Conservation (phyloP, 1,139 yeast species). For the Taphrina deformans region DNA sequence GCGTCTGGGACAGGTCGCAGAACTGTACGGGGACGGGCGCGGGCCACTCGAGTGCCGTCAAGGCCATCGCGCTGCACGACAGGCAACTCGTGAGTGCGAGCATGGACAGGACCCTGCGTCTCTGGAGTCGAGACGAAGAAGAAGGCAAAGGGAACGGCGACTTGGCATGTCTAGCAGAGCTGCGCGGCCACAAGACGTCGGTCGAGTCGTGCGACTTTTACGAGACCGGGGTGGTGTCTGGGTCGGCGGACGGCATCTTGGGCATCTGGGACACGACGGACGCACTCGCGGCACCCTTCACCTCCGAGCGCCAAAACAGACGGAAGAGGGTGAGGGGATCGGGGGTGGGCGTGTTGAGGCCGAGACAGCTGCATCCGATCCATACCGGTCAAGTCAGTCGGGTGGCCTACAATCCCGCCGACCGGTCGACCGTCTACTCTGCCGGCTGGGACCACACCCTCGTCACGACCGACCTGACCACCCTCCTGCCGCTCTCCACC, state of each 20-base stretch:
- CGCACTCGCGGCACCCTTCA: neutral
- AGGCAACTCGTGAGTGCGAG: constrained; percentile 70
- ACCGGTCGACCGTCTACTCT: constrained; percentile 54
- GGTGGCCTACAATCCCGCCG: constrained; percentile 11
- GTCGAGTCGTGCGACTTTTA: constrained; percentile 25
- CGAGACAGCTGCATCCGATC: constrained; percentile 6
- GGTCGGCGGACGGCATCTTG: constrained; percentile 22
- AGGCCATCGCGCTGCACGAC: constrained; percentile 87
- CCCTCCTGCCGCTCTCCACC: constrained; percentile 78
- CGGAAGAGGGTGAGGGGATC: constrained; percentile 22
- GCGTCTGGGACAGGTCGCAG: constrained; percentile 61
- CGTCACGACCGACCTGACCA: constrained; percentile 91
- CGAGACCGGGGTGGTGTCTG: constrained; percentile 18
- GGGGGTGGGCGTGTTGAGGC: constrained; percentile 30
- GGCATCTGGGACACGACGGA: constrained; percentile 28
- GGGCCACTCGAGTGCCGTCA: constrained; percentile 73
- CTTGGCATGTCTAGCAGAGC: constrained; percentile 4
- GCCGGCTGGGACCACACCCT: constrained; percentile 93
- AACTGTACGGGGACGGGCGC: constrained; percentile 55
- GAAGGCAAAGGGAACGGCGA: no score
- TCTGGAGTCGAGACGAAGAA: constrained; percentile 90
- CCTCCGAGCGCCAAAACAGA: constrained; percentile 5
- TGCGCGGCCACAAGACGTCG: constrained; percentile 24
- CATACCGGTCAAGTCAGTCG: constrained; percentile 14
- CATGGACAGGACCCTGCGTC: constrained; percentile 80